Conservation (phyloP, 31 red algal genomes). For the Odonthalia washingtoniensis region DNA sequence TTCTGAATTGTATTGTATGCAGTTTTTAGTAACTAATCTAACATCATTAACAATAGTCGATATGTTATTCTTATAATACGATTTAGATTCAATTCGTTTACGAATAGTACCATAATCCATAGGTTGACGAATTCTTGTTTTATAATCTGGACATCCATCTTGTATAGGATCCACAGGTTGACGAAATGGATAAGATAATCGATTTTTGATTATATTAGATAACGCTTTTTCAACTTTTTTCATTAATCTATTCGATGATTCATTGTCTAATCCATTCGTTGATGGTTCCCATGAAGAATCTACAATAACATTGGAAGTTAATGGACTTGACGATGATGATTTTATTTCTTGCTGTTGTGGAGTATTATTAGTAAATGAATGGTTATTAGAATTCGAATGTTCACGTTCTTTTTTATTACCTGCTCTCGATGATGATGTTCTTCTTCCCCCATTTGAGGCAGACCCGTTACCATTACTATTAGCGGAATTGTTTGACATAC, state of each 20-base stretch:
- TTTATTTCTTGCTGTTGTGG: constrained; percentile 13
- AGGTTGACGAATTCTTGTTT: constrained; percentile 57
- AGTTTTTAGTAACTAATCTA: constrained; percentile 71
- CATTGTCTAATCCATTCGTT: constrained; percentile 39
- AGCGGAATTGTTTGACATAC: constrained; percentile 17
- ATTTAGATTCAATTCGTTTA: constrained; percentile 45
- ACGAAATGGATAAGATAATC: constrained; percentile 63
- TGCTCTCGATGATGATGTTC: background rate
- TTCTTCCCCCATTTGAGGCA: constrained; percentile 23
- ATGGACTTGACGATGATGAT: too few relatives aligned
- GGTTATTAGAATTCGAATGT: constrained; percentile 30
- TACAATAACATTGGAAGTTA: background rate
- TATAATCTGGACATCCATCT: constrained; percentile 81
- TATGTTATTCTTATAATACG: constrained; percentile 55
- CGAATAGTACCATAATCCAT: constrained; percentile 90
- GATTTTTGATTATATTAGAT: constrained; percentile 52
- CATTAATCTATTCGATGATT: constrained; percentile 33
- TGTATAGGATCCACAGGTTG: constrained; percentile 63
- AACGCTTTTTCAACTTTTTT: constrained; percentile 60
- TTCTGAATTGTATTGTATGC: constrained; percentile 74
- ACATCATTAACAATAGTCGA: constrained; percentile 70
- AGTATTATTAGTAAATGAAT: background rate
- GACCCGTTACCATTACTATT: background rate
- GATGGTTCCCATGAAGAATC: constrained; percentile 39
- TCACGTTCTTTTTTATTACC: constrained; percentile 46